A percentile compares a stretch with the other conserved stretches of the same genome.
These are phyloP conservation scores for Clitoria ternatea DNA, from an alignment of 306 rosid genomes.

Conservation along the genomic window DNA sequence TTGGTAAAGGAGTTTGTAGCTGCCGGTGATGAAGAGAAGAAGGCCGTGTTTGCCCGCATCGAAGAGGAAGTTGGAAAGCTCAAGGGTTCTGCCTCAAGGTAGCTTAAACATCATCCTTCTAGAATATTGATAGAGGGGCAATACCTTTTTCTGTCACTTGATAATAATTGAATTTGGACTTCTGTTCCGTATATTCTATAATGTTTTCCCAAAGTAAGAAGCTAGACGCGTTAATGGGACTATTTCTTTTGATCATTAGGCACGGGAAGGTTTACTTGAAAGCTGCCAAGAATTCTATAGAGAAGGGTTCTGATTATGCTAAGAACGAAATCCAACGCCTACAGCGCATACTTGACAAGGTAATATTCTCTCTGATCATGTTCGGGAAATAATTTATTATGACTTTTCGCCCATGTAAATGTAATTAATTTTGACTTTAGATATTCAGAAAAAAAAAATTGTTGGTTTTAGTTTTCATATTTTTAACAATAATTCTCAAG, in stretches of 20 bases:
- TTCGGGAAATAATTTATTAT: neutral
- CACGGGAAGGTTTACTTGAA: slow-evolving; percentile 82
- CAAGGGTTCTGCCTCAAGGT: slow-evolving; percentile 78
- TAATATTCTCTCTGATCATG: slow-evolving; percentile 8
- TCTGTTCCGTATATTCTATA: neutral
- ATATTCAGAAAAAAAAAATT: no score
- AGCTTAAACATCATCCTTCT: slow-evolving; percentile 6
- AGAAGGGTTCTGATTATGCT: slow-evolving; percentile 83
- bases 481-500: no score
- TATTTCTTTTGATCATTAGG: slow-evolving; percentile 32
- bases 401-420: no score
- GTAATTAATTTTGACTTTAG: no score
- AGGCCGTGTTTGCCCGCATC: slow-evolving; percentile 41
- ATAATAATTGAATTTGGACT: neutral
- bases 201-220: neutral
- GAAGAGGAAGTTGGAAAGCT: slow-evolving; percentile 83
- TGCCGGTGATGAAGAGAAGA: slow-evolving; percentile 70
- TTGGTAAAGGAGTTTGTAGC: slow-evolving; percentile 79
- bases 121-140: neutral
- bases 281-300: slow-evolving; percentile 65
- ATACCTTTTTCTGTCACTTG: neutral
- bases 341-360: slow-evolving; percentile 89
- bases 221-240: neutral
- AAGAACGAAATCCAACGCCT: slow-evolving; percentile 79
- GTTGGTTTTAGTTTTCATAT: no score